Evolutionary conservation across 78 protist species (phyloP).

Genomic region (Dictyostelium brefeldianum): DNA sequence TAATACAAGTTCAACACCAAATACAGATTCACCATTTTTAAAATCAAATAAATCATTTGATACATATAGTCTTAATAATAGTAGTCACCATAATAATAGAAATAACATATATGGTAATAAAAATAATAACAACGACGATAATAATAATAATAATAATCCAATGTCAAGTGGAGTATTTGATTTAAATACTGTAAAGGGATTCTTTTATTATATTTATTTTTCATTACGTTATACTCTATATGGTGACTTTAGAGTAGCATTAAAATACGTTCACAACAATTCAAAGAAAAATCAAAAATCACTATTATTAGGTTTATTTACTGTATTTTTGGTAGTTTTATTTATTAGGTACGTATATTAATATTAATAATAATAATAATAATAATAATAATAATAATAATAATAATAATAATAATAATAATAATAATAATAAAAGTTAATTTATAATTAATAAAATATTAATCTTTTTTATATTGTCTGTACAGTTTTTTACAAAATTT

Average conservation of each 20-base stretch:
- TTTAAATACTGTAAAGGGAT: slow-evolving; percentile 10
- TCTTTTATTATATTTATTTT: slow-evolving; percentile 3
- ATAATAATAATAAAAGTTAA: too few species aligned
- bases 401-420: too few species aligned
- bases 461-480: too few species aligned
- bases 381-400: background rate
- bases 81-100: background rate
- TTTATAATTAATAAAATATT: too few species aligned
- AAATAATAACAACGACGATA: background rate
- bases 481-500: slow-evolving; percentile 77
- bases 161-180: slow-evolving; percentile 7
- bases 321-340: slow-evolving; percentile 82
- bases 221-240: slow-evolving; percentile 40
- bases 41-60: slow-evolving; percentile 6
- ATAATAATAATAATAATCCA: background rate
- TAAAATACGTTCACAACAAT: slow-evolving; percentile 75
- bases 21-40: slow-evolving; percentile 27
- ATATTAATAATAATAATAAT: background rate
- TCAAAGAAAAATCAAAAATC: slow-evolving; percentile 47
- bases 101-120: background rate
- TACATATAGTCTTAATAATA: background rate
- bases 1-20: background rate
- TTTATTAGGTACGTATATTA: slow-evolving; percentile 36
- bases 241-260: slow-evolving; percentile 76
- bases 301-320: slow-evolving; percentile 75